Evolutionary conservation across 2,329 filamentous ascomycete species (phyloP).

Genomic region (Alternaria gansuensis): DNA sequence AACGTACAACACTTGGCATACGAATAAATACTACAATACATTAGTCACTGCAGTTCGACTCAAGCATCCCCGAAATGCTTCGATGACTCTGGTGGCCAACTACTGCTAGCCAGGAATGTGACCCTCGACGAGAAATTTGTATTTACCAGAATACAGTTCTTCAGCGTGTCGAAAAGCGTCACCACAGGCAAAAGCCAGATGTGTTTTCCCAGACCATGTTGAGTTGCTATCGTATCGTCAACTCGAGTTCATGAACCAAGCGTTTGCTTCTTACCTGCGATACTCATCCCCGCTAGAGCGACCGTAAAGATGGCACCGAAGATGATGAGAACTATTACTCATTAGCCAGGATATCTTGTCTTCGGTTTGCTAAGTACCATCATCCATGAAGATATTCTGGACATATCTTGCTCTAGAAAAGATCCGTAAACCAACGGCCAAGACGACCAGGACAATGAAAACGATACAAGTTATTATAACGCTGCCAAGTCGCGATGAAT

Average conservation of each 20-base stretch:
- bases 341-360: background rate
- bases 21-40: constrained; percentile 31
- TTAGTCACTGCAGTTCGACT: constrained; percentile 12
- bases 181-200: constrained; percentile 31
- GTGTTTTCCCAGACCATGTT: constrained; percentile 36
- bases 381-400: constrained; percentile 37
- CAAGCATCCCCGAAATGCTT: no score
- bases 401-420: constrained; percentile 33
- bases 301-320: constrained; percentile 38
- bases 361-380: constrained; percentile 24
- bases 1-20: constrained; percentile 41
- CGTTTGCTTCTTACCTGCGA: constrained; percentile 32
- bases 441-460: constrained; percentile 33
- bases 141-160: constrained; percentile 33
- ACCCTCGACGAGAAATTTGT: background rate
- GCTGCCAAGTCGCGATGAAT: constrained; percentile 25
- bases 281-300: constrained; percentile 33
- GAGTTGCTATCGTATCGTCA: constrained; percentile 27
- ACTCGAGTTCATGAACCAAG: background rate
- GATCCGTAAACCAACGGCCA: constrained; percentile 35
- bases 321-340: constrained; percentile 33
- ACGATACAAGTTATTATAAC: constrained; percentile 29
- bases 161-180: constrained; percentile 26
- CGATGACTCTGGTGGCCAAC: background rate
- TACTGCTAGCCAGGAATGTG: background rate